Conservation (phyloP, 306 rosid genomes). For the Myrica gale region DNA sequence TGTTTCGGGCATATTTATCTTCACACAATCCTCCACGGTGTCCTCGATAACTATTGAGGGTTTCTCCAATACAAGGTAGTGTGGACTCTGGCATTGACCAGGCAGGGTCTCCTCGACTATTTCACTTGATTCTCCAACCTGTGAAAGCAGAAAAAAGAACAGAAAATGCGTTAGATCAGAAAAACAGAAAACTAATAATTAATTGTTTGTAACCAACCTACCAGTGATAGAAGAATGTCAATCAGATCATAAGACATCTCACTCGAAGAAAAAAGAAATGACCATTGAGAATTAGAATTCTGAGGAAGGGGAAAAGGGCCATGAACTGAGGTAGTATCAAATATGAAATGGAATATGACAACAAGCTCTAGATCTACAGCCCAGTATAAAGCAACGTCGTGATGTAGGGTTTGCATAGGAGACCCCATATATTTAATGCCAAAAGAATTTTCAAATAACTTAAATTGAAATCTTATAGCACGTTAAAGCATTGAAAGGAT, state of each 20-base stretch:
- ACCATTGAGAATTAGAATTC: constrained; percentile 9
- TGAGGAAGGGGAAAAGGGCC: background rate
- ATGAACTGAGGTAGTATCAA: background rate
- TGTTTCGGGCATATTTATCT: constrained; percentile 54
- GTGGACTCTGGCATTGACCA: constrained; percentile 38
- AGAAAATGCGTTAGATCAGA: background rate
- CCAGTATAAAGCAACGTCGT: background rate
- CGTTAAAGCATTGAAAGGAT: background rate
- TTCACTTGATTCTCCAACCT: constrained; percentile 53
- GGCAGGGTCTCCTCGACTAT: constrained; percentile 53
- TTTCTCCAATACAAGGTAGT: constrained; percentile 40
- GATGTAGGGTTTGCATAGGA: background rate
- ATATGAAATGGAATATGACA: background rate
- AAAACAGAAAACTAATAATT: background rate
- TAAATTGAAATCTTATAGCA: background rate
- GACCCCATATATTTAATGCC: background rate
- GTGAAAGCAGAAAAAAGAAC: constrained; percentile 14
- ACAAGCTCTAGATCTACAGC: background rate
- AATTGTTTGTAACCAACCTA: constrained; percentile 13
- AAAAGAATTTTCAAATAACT: background rate
- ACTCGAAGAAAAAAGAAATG: constrained; percentile 2
- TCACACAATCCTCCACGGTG: constrained; percentile 46
- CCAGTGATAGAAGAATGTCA: constrained; percentile 24
- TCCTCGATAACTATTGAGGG: constrained; percentile 43
- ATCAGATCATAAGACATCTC: background rate